Base-by-base conservation (phyloP, 257 asterid species). In the Linderniella brevidens region DNA sequence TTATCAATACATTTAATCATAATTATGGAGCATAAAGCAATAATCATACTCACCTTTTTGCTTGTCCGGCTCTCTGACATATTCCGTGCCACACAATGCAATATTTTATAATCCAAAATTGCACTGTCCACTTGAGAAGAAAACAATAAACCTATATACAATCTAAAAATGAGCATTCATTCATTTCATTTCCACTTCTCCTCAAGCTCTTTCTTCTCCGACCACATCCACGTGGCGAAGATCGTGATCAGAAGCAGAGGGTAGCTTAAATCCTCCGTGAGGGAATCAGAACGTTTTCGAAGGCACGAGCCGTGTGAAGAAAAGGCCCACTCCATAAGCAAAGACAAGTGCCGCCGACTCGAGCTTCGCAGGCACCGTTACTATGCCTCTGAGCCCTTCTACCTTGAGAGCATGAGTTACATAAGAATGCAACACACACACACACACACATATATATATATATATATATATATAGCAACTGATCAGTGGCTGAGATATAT, bases 101-200 rank as follows among this genome's bases (percentile, higher is more conserved):
- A n/a, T n/a, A n/a, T n/a, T n/a, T n/a, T n/a, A n/a, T n/a, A n/a
- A n/a, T n/a, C n/a, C n/a, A n/a, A n/a, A n/a, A n/a, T n/a, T n/a
- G n/a, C n/a, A n/a, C n/a, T n/a, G n/a, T n/a, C n/a, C n/a, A n/a
- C n/a, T n/a, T n/a, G n/a, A n/a, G n/a, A n/a, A n/a, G n/a, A n/a
- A n/a, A n/a, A n/a, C n/a, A n/a, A n/a, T n/a, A n/a, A n/a, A n/a
- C n/a, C n/a, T n/a, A n/a, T n/a, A n/a, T n/a, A n/a, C n/a, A n/a
- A n/a, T n/a, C n/a, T n/a, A 25, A 25, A 13, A 17, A 2, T 3
- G 17, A n/a, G n/a, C 37, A 13, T 17, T 90, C 77, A 85, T n/a
- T n/a, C n/a, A n/a, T n/a, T n/a, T n/a, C n/a, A n/a, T 67, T 82
- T 90, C 98, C 98, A 90, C 69, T 85, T 90, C 48, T 85, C 98